phyloP scores from a whole-genome alignment of 2,329 filamentous ascomycete genomes.

The Pyrenophora seminiperda region DNA sequence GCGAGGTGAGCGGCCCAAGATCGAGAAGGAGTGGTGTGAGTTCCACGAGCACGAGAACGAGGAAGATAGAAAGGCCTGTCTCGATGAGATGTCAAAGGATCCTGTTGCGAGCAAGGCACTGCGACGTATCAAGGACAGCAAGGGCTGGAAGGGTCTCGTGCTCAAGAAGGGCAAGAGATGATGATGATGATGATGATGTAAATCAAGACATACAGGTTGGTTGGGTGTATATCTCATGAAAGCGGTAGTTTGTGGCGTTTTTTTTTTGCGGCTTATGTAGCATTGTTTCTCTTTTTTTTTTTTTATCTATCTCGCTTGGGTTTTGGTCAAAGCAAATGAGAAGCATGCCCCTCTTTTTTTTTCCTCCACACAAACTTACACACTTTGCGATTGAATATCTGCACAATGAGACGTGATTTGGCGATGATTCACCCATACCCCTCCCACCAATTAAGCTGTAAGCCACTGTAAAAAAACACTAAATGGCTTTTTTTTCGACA shows the following conservation, averaged over 20 bases:
- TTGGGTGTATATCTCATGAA: background rate
- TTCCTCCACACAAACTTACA: too few species aligned
- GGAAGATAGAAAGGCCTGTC: slow-evolving; percentile 39
- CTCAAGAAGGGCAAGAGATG: slow-evolving; percentile 46
- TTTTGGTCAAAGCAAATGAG: background rate
- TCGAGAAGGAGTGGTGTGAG: slow-evolving; percentile 46
- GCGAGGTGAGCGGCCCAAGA: slow-evolving; percentile 41
- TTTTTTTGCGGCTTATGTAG: background rate
- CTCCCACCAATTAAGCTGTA: too few species aligned
- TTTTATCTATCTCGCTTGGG: too few species aligned
- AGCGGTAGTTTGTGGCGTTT: slow-evolving; percentile 1
- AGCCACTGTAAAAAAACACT: too few species aligned
- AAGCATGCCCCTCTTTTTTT: too few species aligned
- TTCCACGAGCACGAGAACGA: slow-evolving; percentile 46
- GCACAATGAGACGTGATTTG: too few species aligned
- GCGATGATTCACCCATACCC: too few species aligned
- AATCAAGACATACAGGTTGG: background rate
- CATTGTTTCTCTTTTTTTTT: background rate
- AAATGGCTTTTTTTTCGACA: too few species aligned
- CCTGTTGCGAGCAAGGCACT: slow-evolving; percentile 38
- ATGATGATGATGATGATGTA: too few species aligned
- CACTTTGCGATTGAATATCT: too few species aligned
- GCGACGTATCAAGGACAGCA: slow-evolving; percentile 42
- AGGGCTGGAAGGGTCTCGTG: slow-evolving; percentile 45
- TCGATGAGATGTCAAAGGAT: slow-evolving; percentile 40